Evolutionary conservation across 352 stramenopile genomes (phyloP), one percentile per base, ranked within the genome.

Genomic region (Globisporangium spinosum): DNA sequence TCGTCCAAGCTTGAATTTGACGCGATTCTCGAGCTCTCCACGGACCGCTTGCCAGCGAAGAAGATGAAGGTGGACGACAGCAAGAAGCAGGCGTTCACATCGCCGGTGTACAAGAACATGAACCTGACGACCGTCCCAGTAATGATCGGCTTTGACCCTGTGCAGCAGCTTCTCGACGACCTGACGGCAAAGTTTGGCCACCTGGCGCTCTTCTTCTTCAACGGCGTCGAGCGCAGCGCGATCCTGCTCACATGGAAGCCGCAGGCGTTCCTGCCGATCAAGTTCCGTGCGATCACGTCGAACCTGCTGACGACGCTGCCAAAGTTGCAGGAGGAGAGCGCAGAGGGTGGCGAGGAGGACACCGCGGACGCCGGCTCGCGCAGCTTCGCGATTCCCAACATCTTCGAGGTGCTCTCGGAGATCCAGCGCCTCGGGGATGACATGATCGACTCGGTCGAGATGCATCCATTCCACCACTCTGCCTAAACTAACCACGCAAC

Each of bases 71-170:
- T 83, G 17, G 75, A 80, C 4, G 69, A 72, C 38, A 73, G 78
- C 69, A 91, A 89, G 72, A 91, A 89, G 64, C 80, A 88, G 22
- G 73, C 84, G 57, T 94, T 90, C 61, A 77, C 85, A 6, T 67
- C 82, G 27, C 76, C 86, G 4, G 84, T 93, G 65, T 95, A 94
- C 80, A 95, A 94, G 77, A 95, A 95, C 75, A 93, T 94, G 83
- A 76, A 89, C 64, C 70, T 90, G 38, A 80, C 83, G 9, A 63
- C 74, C 0, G 77, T 90, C 38, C 81, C 81, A 1, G 75, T 95
- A 29, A 80, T 89, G 71, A 64, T 93, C 10, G 87, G 84, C 8
- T 91, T 95, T 49, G 81, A 93, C 65, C 87, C 87, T 0, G 81
- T 94, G 61, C 77, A 79, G n/a, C 74, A 87, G 61, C 71, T 94